Evolutionary conservation across 768 basidiomycete genomes (phyloP), one percentile per base, ranked within the genome.

Genomic region (Lactarius vividus): DNA sequence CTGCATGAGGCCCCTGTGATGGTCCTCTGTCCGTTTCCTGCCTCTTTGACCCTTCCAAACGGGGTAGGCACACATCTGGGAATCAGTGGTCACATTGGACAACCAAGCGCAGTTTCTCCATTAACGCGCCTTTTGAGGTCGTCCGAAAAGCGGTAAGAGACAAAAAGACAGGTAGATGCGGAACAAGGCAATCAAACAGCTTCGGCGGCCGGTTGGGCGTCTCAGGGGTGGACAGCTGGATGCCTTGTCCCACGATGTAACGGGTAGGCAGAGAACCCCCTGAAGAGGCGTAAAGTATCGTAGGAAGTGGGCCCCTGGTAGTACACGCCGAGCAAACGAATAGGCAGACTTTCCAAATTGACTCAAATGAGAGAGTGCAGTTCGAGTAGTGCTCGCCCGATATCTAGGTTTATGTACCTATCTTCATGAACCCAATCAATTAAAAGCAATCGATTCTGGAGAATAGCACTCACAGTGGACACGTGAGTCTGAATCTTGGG

Each of bases 181-280:
- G 78, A 73, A 33, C 85, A 83, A 40, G 86, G 87, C 39, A 49
- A 58, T 72, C 75, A 82, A 44, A 84, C 84, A 60, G 80, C 79
- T 53, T 39, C 66, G 79, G 64, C 88, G 76, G 46, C 79, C 64
- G 80, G 81, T 71, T 86, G 85, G 74, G 89, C 64, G 88, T 80
- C 49, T 16, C 49, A 26, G 40, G 88, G 88, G 74, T 87, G 89
- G 69, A 86, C 84, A 52, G 88, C 85, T 15, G 81, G 73, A 6
- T 13, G 11, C 49, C 49, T 52, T 13, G 6, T 15, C 49, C 87
- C 87, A 72, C 88, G 89, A 0, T 77, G 78, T 74, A 89, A 87
- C 33, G 88, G 75, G 57, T 84, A 83, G 71, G 86, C 85, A 77
- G 88, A 88, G 75, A 85, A 84, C 85, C 86, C 87, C 71, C 84